Percentiles rank a stretch among this genome's conserved stretches.
phyloP scores from a whole-genome alignment of 2,329 filamentous ascomycete genomes.

The Trichoderma atrobrunneum region DNA sequence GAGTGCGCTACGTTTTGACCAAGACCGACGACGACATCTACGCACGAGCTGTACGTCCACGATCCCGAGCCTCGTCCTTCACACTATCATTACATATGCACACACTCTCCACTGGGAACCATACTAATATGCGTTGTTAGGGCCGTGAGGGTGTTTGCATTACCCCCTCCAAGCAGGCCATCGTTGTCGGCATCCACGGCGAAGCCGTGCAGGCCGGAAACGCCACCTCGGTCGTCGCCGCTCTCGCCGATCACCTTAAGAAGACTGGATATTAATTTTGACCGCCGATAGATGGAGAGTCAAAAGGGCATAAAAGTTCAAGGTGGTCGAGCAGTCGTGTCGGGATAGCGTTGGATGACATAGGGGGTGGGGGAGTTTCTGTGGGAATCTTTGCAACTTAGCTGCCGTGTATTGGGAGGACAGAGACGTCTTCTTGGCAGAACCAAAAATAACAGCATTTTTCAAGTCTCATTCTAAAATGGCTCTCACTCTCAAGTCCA shows the following conservation, averaged over 20 bases:
- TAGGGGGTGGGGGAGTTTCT: constrained; percentile 7
- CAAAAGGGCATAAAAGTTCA: background rate
- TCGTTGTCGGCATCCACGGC: constrained; percentile 84
- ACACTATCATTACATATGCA: background rate
- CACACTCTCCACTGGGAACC: background rate
- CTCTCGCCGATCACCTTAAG: constrained; percentile 84
- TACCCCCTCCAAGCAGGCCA: constrained; percentile 82
- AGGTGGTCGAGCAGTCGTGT: background rate
- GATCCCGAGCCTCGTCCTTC: background rate
- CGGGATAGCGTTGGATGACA: constrained; percentile 15
- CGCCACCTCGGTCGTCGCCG: constrained; percentile 74
- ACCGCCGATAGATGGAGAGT: background rate
- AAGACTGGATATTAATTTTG: constrained; percentile 66
- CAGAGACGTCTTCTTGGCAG: constrained; percentile 12
- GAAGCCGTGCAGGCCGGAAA: constrained; percentile 71
- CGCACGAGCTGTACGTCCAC: constrained; percentile 70
- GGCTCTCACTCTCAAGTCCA: constrained; percentile 30
- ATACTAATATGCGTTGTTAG: constrained; percentile 31
- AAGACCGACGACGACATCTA: constrained; percentile 78
- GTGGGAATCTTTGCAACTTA: constrained; percentile 19
- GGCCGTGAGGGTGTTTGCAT: constrained; percentile 78
- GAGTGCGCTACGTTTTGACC: constrained; percentile 75
- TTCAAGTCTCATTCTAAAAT: constrained; percentile 20
- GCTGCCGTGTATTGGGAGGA: constrained; percentile 16
- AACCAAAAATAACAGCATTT: background rate